A percentile compares a stretch with the other conserved stretches of the same genome.
These are phyloP conservation scores for Teratosphaeria destructans DNA, from an alignment of 2,329 filamentous ascomycete genomes.

Conservation along the genomic window DNA sequence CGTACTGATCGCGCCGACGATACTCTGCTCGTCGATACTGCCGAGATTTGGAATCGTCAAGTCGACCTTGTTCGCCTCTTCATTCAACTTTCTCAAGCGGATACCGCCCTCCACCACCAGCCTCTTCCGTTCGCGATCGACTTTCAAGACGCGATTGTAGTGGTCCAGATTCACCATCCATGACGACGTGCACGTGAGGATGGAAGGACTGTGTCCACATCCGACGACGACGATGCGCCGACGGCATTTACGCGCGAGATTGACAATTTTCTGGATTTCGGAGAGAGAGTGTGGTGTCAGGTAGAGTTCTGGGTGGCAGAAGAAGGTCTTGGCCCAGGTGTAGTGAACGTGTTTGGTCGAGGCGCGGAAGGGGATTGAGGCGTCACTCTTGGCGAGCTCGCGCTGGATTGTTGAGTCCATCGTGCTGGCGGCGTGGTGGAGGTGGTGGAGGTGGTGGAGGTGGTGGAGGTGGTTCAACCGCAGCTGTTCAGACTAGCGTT, in stretches of 20 bases:
- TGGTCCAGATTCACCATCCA: conserved; percentile 93
- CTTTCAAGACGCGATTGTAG: conserved; percentile 59
- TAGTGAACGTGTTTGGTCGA: conserved; percentile 63
- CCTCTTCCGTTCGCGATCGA: conserved; percentile 55
- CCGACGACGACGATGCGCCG: conserved; percentile 79
- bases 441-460: not conserved
- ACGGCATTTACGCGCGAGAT: conserved; percentile 68
- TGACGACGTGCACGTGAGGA: conserved; percentile 82
- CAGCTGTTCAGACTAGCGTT: not conserved
- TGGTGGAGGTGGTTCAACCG: not conserved
- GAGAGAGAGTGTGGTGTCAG: conserved; percentile 68
- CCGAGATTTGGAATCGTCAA: conserved; percentile 85
- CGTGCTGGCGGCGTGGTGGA: not conserved
- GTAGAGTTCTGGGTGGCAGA: conserved; percentile 80
- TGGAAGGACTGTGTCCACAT: conserved; percentile 82
- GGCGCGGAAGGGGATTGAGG: conserved; percentile 65
- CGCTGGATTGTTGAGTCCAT: conserved; percentile 28
- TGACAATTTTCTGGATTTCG: conserved; percentile 77
- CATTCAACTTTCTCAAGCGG: conserved; percentile 62
- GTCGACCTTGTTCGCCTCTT: conserved; percentile 61
- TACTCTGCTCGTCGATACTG: conserved; percentile 88
- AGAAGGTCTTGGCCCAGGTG: conserved; percentile 92
- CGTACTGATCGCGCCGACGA: conserved; percentile 85
- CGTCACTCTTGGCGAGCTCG: conserved; percentile 50
- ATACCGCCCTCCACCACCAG: conserved; percentile 84